Conservation (phyloP, 305 asterid species). For the Nicotiana rustica region DNA sequence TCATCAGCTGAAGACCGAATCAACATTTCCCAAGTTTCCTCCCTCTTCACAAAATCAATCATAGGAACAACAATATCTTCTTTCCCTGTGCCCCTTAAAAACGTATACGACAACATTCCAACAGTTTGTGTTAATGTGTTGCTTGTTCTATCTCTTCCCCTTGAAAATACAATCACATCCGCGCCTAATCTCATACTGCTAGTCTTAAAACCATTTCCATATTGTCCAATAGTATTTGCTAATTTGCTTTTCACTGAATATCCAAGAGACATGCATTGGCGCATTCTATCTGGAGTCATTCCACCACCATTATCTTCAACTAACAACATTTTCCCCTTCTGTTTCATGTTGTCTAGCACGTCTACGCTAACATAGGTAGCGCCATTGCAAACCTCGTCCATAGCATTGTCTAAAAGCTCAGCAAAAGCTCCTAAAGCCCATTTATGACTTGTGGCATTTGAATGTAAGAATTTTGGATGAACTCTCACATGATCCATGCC, state of each 20-base stretch:
- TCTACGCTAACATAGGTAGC: slow-evolving; percentile 71
- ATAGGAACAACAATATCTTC: slow-evolving; percentile 97
- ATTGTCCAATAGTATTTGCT: slow-evolving; percentile 88
- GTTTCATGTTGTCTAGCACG: slow-evolving; percentile 59
- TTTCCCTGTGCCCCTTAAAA: slow-evolving; percentile 81
- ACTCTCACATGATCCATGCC: slow-evolving; percentile 85
- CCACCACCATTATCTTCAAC: slow-evolving; percentile 98
- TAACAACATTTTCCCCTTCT: slow-evolving; percentile 56
- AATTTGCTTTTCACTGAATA: slow-evolving; percentile 89
- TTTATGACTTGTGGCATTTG: slow-evolving; percentile 90
- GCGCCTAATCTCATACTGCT: slow-evolving; percentile 99
- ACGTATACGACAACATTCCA: slow-evolving; percentile 88
- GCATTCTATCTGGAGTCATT: slow-evolving; percentile 90
- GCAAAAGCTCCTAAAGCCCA: slow-evolving; percentile 94
- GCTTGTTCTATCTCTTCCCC: slow-evolving; percentile 60
- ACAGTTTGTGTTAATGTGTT: slow-evolving; percentile 72
- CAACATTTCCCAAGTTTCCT: slow-evolving; percentile 55
- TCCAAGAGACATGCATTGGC: slow-evolving; percentile 97
- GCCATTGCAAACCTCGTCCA: slow-evolving; percentile 74
- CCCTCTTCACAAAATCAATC: slow-evolving; percentile 70
- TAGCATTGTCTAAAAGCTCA: slow-evolving; percentile 82
- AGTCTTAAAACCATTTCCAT: slow-evolving; percentile 98
- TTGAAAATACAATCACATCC: slow-evolving; percentile 94
- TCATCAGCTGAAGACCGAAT: slow-evolving; percentile 52
- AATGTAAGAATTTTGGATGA: slow-evolving; percentile 85